These are phyloP conservation scores for Aspergillus fumigatus DNA, from an alignment of 2,329 filamentous ascomycete species.

Conservation along the genomic window DNA sequence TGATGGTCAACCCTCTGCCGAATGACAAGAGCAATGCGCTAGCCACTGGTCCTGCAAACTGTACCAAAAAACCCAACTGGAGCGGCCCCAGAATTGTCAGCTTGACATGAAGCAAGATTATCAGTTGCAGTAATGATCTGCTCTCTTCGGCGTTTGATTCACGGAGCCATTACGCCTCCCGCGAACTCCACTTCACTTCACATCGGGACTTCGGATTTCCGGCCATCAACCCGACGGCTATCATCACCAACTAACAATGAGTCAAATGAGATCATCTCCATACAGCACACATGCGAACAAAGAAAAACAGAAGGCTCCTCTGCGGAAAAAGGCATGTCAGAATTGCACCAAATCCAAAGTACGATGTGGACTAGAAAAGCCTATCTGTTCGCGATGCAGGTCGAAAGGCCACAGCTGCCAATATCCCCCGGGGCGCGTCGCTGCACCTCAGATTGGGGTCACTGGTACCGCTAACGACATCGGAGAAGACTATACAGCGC, in stretches of 20 bases:
- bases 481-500: not conserved
- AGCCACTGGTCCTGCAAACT: too few relatives aligned
- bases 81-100: too few relatives aligned
- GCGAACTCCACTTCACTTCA: too few relatives aligned
- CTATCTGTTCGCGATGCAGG: constrained; percentile 15
- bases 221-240: too few relatives aligned
- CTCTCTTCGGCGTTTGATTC: too few relatives aligned
- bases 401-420: constrained; percentile 12
- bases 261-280: not conserved
- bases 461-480: not conserved
- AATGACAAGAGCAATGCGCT: too few relatives aligned
- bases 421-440: constrained; percentile 4
- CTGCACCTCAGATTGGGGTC: not conserved
- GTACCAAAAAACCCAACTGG: too few relatives aligned
- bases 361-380: constrained; percentile 15
- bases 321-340: constrained; percentile 18
- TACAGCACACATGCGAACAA: not conserved
- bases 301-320: not conserved
- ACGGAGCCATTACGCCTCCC: too few relatives aligned
- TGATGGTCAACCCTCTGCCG: too few relatives aligned
- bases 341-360: constrained; percentile 17
- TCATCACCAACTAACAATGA: not conserved
- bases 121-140: too few relatives aligned
- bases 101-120: too few relatives aligned
- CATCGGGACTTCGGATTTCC: too few relatives aligned